phyloP scores from a whole-genome alignment of 495 filamentous ascomycete species.

The Penicillium simplicissimum region DNA sequence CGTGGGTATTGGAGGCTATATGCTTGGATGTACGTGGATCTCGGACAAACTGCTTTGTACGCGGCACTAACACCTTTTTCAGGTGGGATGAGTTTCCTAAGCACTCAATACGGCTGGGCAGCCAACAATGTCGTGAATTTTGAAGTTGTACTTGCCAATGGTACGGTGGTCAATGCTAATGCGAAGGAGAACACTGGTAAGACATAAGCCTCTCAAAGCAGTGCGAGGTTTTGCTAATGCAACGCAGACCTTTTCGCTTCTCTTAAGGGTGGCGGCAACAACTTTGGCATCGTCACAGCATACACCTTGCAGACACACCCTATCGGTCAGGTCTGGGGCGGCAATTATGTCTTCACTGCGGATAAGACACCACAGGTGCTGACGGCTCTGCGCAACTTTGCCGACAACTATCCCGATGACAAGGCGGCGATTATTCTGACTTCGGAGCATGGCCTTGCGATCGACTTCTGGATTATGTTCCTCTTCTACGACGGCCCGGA shows the following conservation, averaged over 20 bases:
- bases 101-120: constrained; percentile 58
- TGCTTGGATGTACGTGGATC: constrained; percentile 42
- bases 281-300: constrained; percentile 63
- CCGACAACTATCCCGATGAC: constrained; percentile 50
- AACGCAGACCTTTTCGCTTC: constrained; percentile 55
- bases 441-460: constrained; percentile 46
- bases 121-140: constrained; percentile 54
- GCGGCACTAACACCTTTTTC: background rate
- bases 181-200: constrained; percentile 39
- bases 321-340: constrained; percentile 50
- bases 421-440: constrained; percentile 57
- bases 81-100: constrained; percentile 53
- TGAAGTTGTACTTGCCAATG: constrained; percentile 58
- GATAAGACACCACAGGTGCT: constrained; percentile 46
- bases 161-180: constrained; percentile 51
- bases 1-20: constrained; percentile 45
- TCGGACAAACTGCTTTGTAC: background rate
- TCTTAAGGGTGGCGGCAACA: constrained; percentile 59
- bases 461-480: constrained; percentile 62
- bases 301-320: constrained; percentile 53
- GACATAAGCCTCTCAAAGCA: background rate
- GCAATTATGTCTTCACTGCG: constrained; percentile 50
- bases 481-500: constrained; percentile 62
- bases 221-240: constrained; percentile 11
- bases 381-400: constrained; percentile 52